Evolutionary conservation across 2,329 filamentous ascomycete species (phyloP).

Genomic region (Pseudogymnoascus sp.): DNA sequence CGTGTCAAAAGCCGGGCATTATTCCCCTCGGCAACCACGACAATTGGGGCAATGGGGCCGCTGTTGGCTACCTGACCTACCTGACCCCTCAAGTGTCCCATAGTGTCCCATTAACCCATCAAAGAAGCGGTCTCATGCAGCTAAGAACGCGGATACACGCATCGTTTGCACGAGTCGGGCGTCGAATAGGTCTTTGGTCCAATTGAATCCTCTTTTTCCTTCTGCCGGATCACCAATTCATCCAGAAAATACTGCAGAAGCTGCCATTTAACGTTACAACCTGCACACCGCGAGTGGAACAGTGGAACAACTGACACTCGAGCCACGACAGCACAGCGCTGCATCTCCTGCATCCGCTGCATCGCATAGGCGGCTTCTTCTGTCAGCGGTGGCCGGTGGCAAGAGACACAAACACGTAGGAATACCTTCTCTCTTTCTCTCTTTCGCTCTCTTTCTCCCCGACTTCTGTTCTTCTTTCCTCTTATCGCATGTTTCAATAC

Average conservation of each 20-base stretch:
- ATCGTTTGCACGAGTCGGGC: background rate
- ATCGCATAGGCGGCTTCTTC: no score
- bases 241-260: conserved; percentile 5
- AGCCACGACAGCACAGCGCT: conserved; percentile 25
- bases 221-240: conserved; percentile 1
- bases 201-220: background rate
- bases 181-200: conserved; percentile 1
- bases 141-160: conserved; percentile 1
- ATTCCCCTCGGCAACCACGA: conserved; percentile 3
- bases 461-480: background rate
- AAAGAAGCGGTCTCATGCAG: conserved; percentile 4
- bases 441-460: background rate
- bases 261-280: background rate
- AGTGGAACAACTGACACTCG: conserved; percentile 21
- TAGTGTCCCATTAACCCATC: no score
- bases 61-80: no score
- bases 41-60: background rate
- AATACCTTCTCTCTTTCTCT: background rate
- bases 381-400: background rate
- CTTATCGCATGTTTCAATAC: background rate
- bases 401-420: conserved; percentile 1
- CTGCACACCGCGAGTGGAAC: conserved; percentile 7
- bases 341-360: background rate
- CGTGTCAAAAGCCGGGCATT: background rate
- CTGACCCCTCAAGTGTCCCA: conserved; percentile 3